Base-by-base conservation (phyloP, 2,329 filamentous ascomycete genomes). In the Epichloe aotearoae region DNA sequence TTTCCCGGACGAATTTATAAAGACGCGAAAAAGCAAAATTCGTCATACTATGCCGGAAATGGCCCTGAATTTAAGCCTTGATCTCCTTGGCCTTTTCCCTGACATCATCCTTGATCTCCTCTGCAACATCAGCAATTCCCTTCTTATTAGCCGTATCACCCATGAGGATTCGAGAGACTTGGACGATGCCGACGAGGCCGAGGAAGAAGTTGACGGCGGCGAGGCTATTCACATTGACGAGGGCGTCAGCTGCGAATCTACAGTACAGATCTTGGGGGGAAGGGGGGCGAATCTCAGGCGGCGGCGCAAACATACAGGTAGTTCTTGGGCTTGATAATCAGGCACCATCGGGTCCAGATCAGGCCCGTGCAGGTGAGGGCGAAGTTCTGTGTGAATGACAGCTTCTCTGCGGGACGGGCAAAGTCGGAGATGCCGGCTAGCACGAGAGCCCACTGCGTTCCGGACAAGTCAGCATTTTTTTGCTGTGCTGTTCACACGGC, bases 271-370 rank as follows among this genome's bases (percentile, higher is more conserved):
- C 7, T 5, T 6, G 1, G 20, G 20, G 23, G 4, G 23, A 4
- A 1, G 23, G 23, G 6, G 23, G n/a, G 36, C 20, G 15, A 5
- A n/a, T 10, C 39, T 20, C n/a, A 33, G 12, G 34, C 3, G 39
- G n/a, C 1, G 26, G 23, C 33, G 36, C 12, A 34, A 38, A 72
- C 82, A 46, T 73, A 88, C 84, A 96, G 84, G 63, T 89, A 73
- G 76, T 98, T 98, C 71, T 82, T 83, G 52, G 93, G 93, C 70
- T 83, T 89, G 72, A 98, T 98, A 69, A 98, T 86, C 66, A 97
- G 77, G 77, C 93, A 98, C 93, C 93, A 98, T 59, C 93, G 82
- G 44, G 93, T 98, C 93, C 93, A 98, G 77, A 98, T 98, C 57
- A 86, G 71, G 58, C 93, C 93, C 10, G 93, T 98, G 61, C 83